Base-by-base conservation (phyloP, 257 asterid species). In the Solanum clarkiae region DNA sequence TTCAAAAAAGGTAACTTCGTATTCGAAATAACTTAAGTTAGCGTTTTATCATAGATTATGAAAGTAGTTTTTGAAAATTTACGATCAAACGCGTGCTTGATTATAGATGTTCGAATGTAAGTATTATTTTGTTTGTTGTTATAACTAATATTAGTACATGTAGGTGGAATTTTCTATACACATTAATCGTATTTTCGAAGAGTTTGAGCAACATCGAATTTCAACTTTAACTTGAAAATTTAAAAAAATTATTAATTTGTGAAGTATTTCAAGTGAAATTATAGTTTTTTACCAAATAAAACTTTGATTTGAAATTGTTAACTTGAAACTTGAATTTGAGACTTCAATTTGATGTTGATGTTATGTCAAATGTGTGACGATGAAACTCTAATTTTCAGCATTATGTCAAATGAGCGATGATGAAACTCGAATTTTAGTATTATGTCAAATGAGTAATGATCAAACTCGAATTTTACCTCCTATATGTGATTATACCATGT, bases 1-100 rank as follows among this genome's bases (percentile, higher is more conserved):
- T 93, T 7, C 97, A 93, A 75, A 95, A 92, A 47, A 57, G 91
- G 2, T 65, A 68, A 17, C 1, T 36, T 69, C 40, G 13, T 8
- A 3, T 17, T 3, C 9, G 8, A 36, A 68, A 7, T 29, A 36
- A 36, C 42, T 36, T 36, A 36, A 53, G 56, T 6, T 53, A 5
- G 7, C 17, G 0, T 4, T 53, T 53, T 6, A 53, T 53, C 6
- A 1, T 53, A 53, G 18, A 53, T 53, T 53, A 12, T 13, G 6
- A 13, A 53, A 13, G 4, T 14, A 36, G 7, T 13, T 53, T 2
- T 47, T 47, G 12, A 47, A 47, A 47, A 47, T 8, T 1, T 47
- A 47, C 0, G 11, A 10, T 47, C 11, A 47, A 47, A 47, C 2
- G 12, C 0, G 51, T 5, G 47, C 9, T 44, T 44, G 47, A 36